Conservation (phyloP, 495 filamentous ascomycete genomes). For the Podospora conica region DNA sequence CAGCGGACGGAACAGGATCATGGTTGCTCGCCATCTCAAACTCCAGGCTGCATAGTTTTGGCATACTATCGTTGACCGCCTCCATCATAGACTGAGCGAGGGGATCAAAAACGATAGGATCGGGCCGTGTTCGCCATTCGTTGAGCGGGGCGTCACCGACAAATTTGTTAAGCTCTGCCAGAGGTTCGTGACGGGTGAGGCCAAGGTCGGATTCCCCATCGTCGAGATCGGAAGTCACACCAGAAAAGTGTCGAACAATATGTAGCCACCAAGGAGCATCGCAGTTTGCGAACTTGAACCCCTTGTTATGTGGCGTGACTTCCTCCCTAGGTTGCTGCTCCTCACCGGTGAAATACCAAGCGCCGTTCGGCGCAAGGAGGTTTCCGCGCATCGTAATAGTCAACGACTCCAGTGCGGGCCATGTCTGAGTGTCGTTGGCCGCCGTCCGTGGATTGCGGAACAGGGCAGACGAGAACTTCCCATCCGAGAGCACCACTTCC, state of each 20-base stretch:
- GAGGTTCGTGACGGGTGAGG: neutral
- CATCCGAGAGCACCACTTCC: constrained; percentile 1
- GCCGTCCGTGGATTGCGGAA: neutral
- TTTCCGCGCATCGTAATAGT: constrained; percentile 1
- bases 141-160: neutral
- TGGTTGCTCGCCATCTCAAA: constrained; percentile 1
- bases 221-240: neutral
- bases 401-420: constrained; percentile 2
- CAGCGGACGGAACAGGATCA: neutral
- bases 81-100: constrained; percentile 3
- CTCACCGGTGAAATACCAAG: constrained; percentile 1
- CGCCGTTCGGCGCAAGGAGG: neutral
- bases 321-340: neutral
- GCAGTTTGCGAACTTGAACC: neutral
- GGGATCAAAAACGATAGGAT: neutral
- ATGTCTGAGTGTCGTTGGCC: neutral
- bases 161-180: neutral
- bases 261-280: neutral
- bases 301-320: neutral
- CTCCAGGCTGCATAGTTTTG: neutral
- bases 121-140: neutral
- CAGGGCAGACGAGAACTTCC: constrained; percentile 1
- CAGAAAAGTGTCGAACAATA: neutral
- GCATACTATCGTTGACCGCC: neutral
- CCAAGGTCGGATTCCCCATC: constrained; percentile 2